These are phyloP conservation scores for Myriosclerotinia duriaeana DNA, from an alignment of 2,329 filamentous ascomycete genomes.

Conservation along the genomic window DNA sequence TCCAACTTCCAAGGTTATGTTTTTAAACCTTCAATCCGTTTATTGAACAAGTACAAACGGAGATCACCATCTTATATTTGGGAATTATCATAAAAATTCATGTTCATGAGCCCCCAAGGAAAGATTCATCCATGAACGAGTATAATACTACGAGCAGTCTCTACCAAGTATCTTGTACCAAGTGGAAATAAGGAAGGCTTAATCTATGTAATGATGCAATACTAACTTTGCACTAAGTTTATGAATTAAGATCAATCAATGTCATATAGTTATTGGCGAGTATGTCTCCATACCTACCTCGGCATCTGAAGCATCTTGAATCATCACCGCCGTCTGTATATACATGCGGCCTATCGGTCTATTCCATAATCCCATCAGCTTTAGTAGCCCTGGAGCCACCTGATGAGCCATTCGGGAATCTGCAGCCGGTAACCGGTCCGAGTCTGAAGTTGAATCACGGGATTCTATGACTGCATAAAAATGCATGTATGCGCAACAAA, in stretches of 20 bases:
- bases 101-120: not conserved
- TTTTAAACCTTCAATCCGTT: too few relatives aligned
- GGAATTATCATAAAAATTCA: not conserved
- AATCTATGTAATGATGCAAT: not conserved
- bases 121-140: not conserved
- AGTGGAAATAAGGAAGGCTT: not conserved
- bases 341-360: not conserved
- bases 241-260: not conserved
- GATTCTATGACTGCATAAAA: not conserved
- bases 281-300: not conserved
- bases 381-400: not conserved
- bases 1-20: not conserved
- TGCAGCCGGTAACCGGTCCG: not conserved
- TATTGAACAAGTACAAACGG: not conserved
- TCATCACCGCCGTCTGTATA: not conserved
- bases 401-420: not conserved
- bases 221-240: not conserved
- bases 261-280: not conserved
- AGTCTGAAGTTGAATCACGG: not conserved
- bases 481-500: not conserved
- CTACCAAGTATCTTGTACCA: not conserved
- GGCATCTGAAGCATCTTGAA: not conserved
- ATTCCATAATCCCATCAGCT: not conserved
- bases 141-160: not conserved
- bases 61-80: not conserved